Evolutionary conservation across 345 rosid genomes (phyloP).

Genomic region (Bretschneidera sinensis): DNA sequence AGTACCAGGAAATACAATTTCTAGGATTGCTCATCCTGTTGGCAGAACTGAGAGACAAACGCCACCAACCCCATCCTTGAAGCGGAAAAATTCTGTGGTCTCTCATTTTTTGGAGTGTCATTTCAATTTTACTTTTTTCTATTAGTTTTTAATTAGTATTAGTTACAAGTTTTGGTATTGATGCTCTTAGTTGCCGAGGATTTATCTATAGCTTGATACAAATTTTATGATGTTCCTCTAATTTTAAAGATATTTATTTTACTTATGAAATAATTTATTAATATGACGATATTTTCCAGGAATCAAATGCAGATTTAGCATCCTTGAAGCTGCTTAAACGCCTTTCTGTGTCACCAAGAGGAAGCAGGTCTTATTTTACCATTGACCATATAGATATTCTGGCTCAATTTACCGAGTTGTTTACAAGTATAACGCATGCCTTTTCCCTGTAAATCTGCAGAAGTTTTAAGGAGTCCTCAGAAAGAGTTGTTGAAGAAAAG

Average conservation of each 20-base stretch:
- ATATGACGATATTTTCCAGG: slow-evolving; percentile 35
- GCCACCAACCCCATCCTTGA: slow-evolving; percentile 40
- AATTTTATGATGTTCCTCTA: neutral
- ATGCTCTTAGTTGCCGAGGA: neutral
- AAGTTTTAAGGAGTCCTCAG: slow-evolving; percentile 23
- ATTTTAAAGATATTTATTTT: no score
- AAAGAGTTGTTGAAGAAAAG: slow-evolving; percentile 36
- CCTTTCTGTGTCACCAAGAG: slow-evolving; percentile 47
- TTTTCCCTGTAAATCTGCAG: slow-evolving; percentile 29
- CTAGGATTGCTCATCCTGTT: slow-evolving; percentile 24
- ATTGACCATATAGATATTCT: slow-evolving; percentile 5
- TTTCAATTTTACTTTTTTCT: neutral
- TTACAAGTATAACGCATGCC: slow-evolving; percentile 7
- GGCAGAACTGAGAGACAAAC: slow-evolving; percentile 29
- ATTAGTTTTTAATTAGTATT: neutral
- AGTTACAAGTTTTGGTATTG: neutral
- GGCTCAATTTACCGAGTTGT: slow-evolving; percentile 3
- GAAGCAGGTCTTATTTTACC: slow-evolving; percentile 46
- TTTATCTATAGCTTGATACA: neutral
- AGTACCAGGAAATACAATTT: slow-evolving; percentile 18
- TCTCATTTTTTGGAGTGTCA: slow-evolving; percentile 5
- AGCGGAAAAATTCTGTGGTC: slow-evolving; percentile 70
- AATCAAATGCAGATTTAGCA: slow-evolving; percentile 25
- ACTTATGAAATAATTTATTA: neutral
- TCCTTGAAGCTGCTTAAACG: slow-evolving; percentile 52